Evolutionary conservation across 768 basidiomycete genomes (phyloP), one percentile per base, ranked within the genome.

Genomic region (Psilocybe sp.): DNA sequence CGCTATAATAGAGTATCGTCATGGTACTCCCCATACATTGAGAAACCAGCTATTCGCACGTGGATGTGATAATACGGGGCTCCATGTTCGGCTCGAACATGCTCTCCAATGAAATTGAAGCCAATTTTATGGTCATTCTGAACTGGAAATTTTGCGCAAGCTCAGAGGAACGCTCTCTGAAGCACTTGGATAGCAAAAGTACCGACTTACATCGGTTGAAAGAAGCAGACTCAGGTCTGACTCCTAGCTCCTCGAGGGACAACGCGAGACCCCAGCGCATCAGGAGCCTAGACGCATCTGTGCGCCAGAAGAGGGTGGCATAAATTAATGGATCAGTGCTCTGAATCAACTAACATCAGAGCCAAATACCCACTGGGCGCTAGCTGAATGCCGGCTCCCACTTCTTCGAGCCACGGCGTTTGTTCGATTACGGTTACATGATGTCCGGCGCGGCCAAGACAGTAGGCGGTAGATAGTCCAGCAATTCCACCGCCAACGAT

Each of bases 361-460:
- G n/a, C n/a, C n/a, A n/a, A n/a, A n/a, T n/a, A 51, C 51, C 5
- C 43, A 57, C 57, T 64, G 14, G 68, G 64, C 3, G 56, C 50
- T 12, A 77, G 59, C 57, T 80, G 79, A 32, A 81, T 80, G 10
- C 79, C 79, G 3, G 79, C 79, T 3, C 80, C 78, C 6, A 78
- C 70, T 50, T 79, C 78, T 1, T 69, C 66, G 10, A 77, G 63
- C 3, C 54, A 48, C 0, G 54, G 41, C 1, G 78, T 73, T 15
- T 58, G 56, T 54, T 81, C 79, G 35, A 81, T 62, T 40, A 80
- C 63, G 28, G 76, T 77, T 45, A 81, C 70, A 4, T 56, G 70
- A 60, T 81, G 78, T 1, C 79, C 79, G 0, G 73, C 71, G 15
- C 67, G 65, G 2, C 75, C 74, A 10, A 80, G 68, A 34, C 65